phyloP scores from a whole-genome alignment of 139 green algal genomes.

The Micractinium sp. region DNA sequence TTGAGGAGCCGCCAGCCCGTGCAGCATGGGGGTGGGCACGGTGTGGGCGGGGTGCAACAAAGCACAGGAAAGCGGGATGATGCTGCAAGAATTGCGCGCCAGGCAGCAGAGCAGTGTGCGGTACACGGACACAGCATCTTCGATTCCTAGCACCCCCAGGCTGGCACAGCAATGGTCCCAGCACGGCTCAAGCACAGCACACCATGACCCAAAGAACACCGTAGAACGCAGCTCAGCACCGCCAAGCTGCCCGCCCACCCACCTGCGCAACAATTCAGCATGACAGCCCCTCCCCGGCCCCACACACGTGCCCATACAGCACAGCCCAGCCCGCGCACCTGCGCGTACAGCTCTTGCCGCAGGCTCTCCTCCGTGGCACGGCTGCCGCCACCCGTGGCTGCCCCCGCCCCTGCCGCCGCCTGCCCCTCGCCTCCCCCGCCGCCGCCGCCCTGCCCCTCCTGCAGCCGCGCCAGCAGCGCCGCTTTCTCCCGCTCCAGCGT shows the following conservation, averaged over 20 bases:
- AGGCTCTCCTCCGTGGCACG: slow-evolving; percentile 63
- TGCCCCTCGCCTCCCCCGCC: background rate
- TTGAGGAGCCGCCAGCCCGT: too few species aligned
- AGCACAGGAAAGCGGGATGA: background rate
- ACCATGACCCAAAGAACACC: too few species aligned
- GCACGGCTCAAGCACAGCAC: too few species aligned
- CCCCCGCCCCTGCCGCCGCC: background rate
- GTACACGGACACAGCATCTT: too few species aligned
- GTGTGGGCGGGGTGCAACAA: background rate
- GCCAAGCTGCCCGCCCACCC: too few species aligned
- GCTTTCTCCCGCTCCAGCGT: slow-evolving; percentile 81
- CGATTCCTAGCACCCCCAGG: too few species aligned
- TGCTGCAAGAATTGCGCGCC: too few species aligned
- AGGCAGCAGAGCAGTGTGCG: too few species aligned
- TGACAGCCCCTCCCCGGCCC: background rate
- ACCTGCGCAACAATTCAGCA: too few species aligned
- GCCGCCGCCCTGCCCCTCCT: slow-evolving; percentile 1
- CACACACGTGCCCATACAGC: slow-evolving; percentile 52
- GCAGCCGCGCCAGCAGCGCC: slow-evolving; percentile 50
- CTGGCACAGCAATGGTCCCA: too few species aligned
- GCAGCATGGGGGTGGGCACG: too few species aligned
- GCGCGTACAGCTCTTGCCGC: slow-evolving; percentile 65
- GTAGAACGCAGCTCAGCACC: too few species aligned
- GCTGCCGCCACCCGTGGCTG: background rate
- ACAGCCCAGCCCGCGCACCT: slow-evolving; percentile 31